Conservation (phyloP, 768 basidiomycete species). For the Macrolepiota fuliginosa region DNA sequence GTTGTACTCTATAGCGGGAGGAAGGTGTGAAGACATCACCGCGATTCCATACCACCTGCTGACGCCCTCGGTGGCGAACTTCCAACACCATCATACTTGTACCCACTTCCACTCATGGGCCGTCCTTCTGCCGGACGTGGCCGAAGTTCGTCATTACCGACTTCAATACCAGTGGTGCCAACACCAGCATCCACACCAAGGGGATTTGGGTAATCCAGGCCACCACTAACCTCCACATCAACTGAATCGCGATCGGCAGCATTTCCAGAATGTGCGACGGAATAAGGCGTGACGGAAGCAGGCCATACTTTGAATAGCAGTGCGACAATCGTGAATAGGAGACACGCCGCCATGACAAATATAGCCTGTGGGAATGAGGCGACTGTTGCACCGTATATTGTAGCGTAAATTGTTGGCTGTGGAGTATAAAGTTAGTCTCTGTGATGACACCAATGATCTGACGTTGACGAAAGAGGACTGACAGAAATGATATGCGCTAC, state of each 20-base stretch:
- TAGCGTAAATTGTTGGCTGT: constrained; percentile 68
- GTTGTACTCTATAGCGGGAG: too few species aligned
- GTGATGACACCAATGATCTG: not conserved
- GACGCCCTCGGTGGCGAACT: not conserved
- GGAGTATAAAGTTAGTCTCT: not conserved
- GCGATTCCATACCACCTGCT: not conserved
- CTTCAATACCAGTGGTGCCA: too few species aligned
- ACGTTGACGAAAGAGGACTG: constrained; percentile 17
- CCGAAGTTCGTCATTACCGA: too few species aligned
- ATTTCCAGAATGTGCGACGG: not conserved
- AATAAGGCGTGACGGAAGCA: not conserved
- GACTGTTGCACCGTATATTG: constrained; percentile 65
- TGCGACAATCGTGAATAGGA: constrained; percentile 49
- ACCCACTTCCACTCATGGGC: not conserved
- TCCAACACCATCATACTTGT: constrained; percentile 8
- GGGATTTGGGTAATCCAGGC: not conserved
- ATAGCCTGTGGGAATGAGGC: constrained; percentile 65
- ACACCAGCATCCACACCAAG: not conserved
- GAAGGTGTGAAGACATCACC: not conserved
- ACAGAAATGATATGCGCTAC: constrained; percentile 62
- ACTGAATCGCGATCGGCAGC: not conserved
- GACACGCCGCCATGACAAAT: constrained; percentile 55
- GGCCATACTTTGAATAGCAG: constrained; percentile 39
- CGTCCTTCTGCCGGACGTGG: not conserved
- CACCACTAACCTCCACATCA: not conserved